These are phyloP conservation scores for Polychytrium aggregatum DNA, from an alignment of 192 early-diverging fungal genomes.

Conservation along the genomic window DNA sequence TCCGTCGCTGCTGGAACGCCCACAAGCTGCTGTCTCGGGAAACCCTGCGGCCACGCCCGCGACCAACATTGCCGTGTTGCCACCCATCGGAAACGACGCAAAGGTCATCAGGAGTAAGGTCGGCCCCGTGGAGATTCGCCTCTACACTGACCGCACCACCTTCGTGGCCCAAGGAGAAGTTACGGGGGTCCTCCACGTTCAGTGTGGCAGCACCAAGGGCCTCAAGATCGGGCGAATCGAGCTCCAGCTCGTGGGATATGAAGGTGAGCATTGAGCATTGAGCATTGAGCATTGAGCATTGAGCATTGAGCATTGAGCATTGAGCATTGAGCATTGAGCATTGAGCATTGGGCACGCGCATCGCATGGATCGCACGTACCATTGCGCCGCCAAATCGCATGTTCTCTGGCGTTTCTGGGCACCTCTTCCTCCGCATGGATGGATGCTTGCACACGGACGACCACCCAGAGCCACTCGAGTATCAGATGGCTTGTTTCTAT, in stretches of 20 bases:
- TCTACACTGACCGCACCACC: conserved; percentile 12
- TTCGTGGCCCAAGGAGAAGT: conserved; percentile 15
- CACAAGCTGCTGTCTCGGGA: too few relatives aligned
- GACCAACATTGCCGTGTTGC: too few relatives aligned
- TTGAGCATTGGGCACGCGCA: background rate
- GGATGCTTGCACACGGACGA: background rate
- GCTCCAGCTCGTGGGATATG: conserved; percentile 21
- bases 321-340: too few relatives aligned
- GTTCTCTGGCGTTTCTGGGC: background rate
- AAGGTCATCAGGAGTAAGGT: too few relatives aligned
- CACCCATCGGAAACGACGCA: too few relatives aligned
- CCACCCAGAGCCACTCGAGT: conserved; percentile 1
- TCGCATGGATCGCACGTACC: background rate
- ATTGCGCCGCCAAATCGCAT: background rate
- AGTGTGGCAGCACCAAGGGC: conserved; percentile 3
- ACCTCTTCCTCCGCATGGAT: background rate
- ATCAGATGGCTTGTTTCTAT: too few relatives aligned
- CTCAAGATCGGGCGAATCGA: conserved; percentile 23
- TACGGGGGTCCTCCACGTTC: conserved; percentile 11
- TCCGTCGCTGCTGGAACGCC: too few relatives aligned
- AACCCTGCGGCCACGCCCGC: too few relatives aligned
- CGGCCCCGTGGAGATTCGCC: conserved; percentile 10
- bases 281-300: too few relatives aligned
- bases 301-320: too few relatives aligned
- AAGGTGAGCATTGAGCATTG: too few relatives aligned